Evolutionary conservation across 495 filamentous ascomycete genomes (phyloP), one percentile per base, ranked within the genome.

Genomic region (Neurospora sp.): DNA sequence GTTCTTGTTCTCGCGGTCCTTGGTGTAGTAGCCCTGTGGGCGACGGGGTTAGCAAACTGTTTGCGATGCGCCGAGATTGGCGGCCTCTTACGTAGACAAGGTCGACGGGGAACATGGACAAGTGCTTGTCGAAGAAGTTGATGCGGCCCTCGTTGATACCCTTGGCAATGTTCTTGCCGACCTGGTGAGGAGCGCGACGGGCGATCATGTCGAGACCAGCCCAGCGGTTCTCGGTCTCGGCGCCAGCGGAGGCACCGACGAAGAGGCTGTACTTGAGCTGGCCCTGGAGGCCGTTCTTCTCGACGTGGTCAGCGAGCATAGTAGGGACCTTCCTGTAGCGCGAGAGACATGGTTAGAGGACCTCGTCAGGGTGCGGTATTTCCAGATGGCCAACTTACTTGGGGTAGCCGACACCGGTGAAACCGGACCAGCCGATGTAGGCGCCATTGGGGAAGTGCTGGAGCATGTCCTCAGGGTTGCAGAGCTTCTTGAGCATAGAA

Each of bases 151-250:
- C 89, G 78, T 97, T 97, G 82, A 97, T 96, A 3, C 94, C 93
- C 84, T 93, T 95, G 69, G 93, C 87, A 72, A 97, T 97, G 72
- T 91, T 87, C 84, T 97, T 97, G 76, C 94, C 94, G 74, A 97
- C 94, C 77, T 97, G 94, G 81, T 97, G 94, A 65, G 94, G 94
- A 74, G 87, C 86, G 6, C 94, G 88, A 68, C 94, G 88, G 84
- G 93, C 91, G 76, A 96, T 96, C 94, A 97, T 97, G 81, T 96
- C 90, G 65, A 94, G 80, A 3, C 80, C 80, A 6, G 94, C 94
- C 94, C 94, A 97, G 74, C 94, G 87, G 81, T 94, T 94, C 84
- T 97, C 94, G 0, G 94, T 96, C 81, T 97, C 94, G 27, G 94
- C 92, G 12, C 94, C 94, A 35, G 92, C 93, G 2, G 92, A 94